Evolutionary conservation across 164 flowering plant species (phyloP).

Genomic region (Stephania cephalantha): DNA sequence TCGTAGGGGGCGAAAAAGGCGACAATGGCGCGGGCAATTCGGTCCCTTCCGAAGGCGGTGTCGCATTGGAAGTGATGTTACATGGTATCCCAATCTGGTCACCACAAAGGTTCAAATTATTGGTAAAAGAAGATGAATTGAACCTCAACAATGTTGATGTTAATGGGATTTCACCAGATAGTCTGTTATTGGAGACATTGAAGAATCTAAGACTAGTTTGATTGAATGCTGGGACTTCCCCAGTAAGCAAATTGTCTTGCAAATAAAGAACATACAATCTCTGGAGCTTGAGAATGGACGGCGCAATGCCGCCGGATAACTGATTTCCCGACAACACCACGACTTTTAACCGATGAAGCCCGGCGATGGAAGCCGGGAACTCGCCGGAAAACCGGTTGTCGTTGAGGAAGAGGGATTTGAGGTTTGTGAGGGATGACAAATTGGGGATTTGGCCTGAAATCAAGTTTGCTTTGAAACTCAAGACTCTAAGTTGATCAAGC

Average conservation of each 20-base stretch:
- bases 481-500: constrained; percentile 72
- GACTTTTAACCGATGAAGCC: constrained; percentile 58
- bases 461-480: constrained; percentile 74
- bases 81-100: constrained; percentile 39
- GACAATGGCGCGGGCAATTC: constrained; percentile 4
- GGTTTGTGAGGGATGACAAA: constrained; percentile 56
- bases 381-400: constrained; percentile 61
- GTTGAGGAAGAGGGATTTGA: constrained; percentile 65
- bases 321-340: constrained; percentile 50
- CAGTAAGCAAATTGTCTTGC: constrained; percentile 51
- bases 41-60: constrained; percentile 21
- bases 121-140: constrained; percentile 52
- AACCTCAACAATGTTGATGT: constrained; percentile 49
- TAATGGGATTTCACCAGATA: constrained; percentile 70
- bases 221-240: constrained; percentile 58
- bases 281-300: constrained; percentile 28
- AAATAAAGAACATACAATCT: constrained; percentile 50
- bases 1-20: background rate
- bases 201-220: constrained; percentile 58
- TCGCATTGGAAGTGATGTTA: background rate
- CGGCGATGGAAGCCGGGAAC: constrained; percentile 54
- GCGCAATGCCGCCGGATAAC: constrained; percentile 65
- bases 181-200: constrained; percentile 67
- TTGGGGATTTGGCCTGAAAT: constrained; percentile 63
- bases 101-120: constrained; percentile 62